Base-by-base conservation (phyloP, 2,329 filamentous ascomycete species). In the Stagonosporopsis chrysanthemi region DNA sequence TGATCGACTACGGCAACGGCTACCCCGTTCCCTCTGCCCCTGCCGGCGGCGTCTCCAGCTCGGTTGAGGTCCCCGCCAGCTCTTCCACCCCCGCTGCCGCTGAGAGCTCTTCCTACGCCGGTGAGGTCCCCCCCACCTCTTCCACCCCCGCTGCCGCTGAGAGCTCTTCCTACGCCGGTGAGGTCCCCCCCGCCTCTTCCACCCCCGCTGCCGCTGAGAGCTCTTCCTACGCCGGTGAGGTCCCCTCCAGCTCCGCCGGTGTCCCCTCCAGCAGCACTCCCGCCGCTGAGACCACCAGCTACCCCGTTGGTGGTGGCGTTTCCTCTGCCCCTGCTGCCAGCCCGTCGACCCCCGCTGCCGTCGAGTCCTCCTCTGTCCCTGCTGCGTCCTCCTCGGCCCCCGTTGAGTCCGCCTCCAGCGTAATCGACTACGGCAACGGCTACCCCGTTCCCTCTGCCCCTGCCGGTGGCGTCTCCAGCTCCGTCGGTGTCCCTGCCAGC, bases 1-100 rank as follows among this genome's bases (percentile, higher is more conserved):
- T 39, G 15, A 48, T 56, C 22, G 36, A 50, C 54, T 57, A 52
- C 43, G 54, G 47, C 48, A 52, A 52, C 47, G 48, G 54, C 24
- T 57, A 52, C 48, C 48, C 54, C 53, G 53, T 46, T 46, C 46
- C 53, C 22, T 56, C 46, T 17, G 26, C 41, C 29, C 56, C 63
- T 19, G 55, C 48, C 22, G 56, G 51, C 14, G 57, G 62, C 41
- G 45, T 28, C 23, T 52, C 53, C 53, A 51, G 41, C 47, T 28
- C 60, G 26, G 33, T 43, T 24, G 48, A 50, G 11, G 54, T 49
- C 35, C 35, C 45, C 33, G 22, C 33, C 45, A 48, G 45, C 45
- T 48, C 45, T 15, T 47, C 44, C 23, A 48, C 35, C 15, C 33
- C 45, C 33, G 29, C 46, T 14, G 46, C 33, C 9, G 45, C 24